These are phyloP conservation scores for Plectosphaerella plurivora DNA, from an alignment of 2,329 filamentous ascomycete species.

Conservation along the genomic window DNA sequence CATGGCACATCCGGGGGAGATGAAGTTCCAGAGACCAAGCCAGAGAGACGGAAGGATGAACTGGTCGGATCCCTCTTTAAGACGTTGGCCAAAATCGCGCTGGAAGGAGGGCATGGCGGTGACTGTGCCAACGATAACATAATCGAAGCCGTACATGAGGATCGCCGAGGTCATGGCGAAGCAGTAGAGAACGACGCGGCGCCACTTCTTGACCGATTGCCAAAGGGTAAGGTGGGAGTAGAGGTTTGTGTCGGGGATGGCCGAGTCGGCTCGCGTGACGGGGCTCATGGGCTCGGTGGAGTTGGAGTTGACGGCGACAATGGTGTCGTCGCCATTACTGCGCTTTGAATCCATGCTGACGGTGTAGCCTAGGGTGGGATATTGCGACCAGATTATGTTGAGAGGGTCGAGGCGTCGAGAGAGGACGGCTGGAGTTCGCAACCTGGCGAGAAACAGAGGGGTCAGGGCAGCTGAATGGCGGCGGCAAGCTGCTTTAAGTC, in stretches of 20 bases:
- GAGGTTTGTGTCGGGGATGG: constrained; percentile 6
- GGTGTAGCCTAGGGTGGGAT: no score
- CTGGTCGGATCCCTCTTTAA: constrained; percentile 12
- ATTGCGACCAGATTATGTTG: no score
- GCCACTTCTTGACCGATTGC: constrained; percentile 19
- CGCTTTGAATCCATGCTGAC: no score
- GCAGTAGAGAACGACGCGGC: constrained; percentile 17
- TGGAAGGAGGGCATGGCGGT: constrained; percentile 24
- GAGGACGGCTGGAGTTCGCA: no score
- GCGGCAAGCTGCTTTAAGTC: no score
- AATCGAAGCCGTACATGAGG: constrained; percentile 22
- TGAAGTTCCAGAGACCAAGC: constrained; percentile 38
- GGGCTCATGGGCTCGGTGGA: no score
- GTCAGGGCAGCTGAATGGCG: no score
- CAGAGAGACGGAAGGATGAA: constrained; percentile 36
- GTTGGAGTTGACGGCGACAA: no score
- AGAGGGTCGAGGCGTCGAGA: no score
- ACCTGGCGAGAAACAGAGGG: no score
- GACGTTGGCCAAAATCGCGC: constrained; percentile 27
- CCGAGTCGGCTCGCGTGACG: not conserved
- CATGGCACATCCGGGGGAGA: constrained; percentile 30
- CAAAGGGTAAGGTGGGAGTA: constrained; percentile 13
- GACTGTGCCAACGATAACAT: constrained; percentile 23
- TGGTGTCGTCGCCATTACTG: no score
- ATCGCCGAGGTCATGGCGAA: constrained; percentile 20